Base-by-base conservation (phyloP, 768 basidiomycete species). In the Suillus plorans region DNA sequence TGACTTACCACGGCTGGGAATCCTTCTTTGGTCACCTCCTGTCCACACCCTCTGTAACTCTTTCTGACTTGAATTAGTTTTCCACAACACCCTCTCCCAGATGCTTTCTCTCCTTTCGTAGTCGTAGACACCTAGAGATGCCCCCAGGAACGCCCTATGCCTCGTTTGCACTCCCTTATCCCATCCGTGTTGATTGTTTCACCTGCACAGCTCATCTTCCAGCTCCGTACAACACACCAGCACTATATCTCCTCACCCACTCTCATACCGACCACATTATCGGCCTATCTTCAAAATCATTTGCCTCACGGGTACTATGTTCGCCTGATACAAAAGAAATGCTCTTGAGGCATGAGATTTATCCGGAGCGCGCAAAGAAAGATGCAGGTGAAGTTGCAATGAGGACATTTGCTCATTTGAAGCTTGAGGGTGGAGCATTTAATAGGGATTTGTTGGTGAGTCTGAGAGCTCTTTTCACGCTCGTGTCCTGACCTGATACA, bases 151-250 rank as follows among this genome's bases (percentile, higher is more conserved):
- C 93, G 0, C 91, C 91, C 2, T 91, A 87, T 76, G 81, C 89
- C 73, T 89, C 91, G 1, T 89, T 92, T 71, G 80, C 90, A 5
- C 83, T 81, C 7, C 92, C 94, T 5, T 97, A 95, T 72, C 83
- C 76, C 68, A 95, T 98, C 58, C 89, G 94, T 1, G 89, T 98
- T 36, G 96, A 99, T 73, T 85, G 88, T 66, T 99, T 99, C 75
- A 80, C 85, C 4, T 69, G 75, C 42, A 74, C 76, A 22, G 76
- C 82, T 5, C 65, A 75, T 36, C 56, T 77, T 5, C 74, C 76
- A 25, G 58, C 71, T 13, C 76, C 74, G 0, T 76, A 70, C 60
- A 80, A 76, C 58, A 67, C 72, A 66, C 76, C 80, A 2, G 73
- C 79, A 10, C 75, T 95, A 13, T 86, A 93, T 73, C 84, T 97